Evolutionary conservation across 805 yeast species (phyloP), one percentile per base, ranked within the genome.

Genomic region (Saccharomycopsis synnaedendra): DNA sequence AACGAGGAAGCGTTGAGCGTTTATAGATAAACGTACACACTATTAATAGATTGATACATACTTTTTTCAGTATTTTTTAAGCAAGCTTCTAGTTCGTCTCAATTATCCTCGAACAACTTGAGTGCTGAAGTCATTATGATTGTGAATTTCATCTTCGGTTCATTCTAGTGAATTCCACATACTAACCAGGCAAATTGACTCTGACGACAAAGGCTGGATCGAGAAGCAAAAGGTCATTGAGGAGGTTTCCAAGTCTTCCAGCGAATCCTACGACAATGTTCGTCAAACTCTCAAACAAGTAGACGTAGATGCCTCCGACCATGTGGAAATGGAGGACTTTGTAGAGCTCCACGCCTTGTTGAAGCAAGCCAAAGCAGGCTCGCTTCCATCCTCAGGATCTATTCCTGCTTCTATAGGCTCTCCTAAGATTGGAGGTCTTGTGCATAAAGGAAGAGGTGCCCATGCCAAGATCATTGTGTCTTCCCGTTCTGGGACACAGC

Each of bases 301-400:
- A 43, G 81, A 82, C 55, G 95, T 93, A 34, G 98, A 93, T 66
- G 95, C 97, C 10, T 83, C 95, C 4, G 98, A 98, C 30, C 90
- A 85, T 61, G 97, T 93, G 46, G 98, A 93, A 64, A 69, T 93
- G 60, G 98, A 93, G 51, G 98, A 93, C 62, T 93, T 78, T 60
- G 97, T 90, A 34, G 83, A 82, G 56, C 69, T 93, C 57, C 75
- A 84, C 48, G 85, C 95, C 33, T 87, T 86, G 61, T 72, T 89
- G 54, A 82, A 82, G 60, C 90, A 78, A 53, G 51, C 57, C 40
- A 65, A 65, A 48, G 49, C 49, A 9, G 51, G 42, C 35, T 54
- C 51, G 10, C 46, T 56, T 9, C 49, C 58, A 9, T 50, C 57
- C 11, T 47, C 54, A 4, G 54, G 58, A 27, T 54, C 58, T n/a